Evolutionary conservation across 805 yeast species (phyloP).

Genomic region (Pichia cabralensis): DNA sequence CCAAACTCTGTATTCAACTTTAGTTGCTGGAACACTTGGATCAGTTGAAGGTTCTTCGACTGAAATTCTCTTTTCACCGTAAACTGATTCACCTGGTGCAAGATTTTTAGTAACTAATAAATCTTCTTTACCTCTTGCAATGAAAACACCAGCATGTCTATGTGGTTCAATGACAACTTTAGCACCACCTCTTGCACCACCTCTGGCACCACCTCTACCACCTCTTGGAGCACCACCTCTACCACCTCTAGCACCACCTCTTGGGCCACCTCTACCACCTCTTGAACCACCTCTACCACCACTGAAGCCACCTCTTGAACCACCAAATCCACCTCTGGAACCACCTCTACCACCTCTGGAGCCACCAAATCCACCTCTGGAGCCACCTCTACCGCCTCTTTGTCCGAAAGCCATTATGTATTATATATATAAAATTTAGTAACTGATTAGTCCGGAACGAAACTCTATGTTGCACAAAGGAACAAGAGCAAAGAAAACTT

Average conservation of each 20-base stretch:
- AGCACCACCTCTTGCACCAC: slow-evolving; percentile 87
- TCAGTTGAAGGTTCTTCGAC: slow-evolving; percentile 88
- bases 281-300: slow-evolving; percentile 33
- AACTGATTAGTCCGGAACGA: too few species aligned
- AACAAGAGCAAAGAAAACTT: slow-evolving; percentile 1
- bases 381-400: slow-evolving; percentile 42
- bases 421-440: too few species aligned
- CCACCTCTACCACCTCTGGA: slow-evolving; percentile 15
- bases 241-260: slow-evolving; percentile 43
- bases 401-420: slow-evolving; percentile 53
- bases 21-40: slow-evolving; percentile 83
- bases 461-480: neutral
- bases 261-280: slow-evolving; percentile 50
- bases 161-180: slow-evolving; percentile 98
- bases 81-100: slow-evolving; percentile 97
- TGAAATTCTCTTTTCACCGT: slow-evolving; percentile 94
- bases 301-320: slow-evolving; percentile 28
- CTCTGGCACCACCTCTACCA: slow-evolving; percentile 53
- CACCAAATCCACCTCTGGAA: slow-evolving; percentile 19
- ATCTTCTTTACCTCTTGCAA: slow-evolving; percentile 99
- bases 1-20: slow-evolving; percentile 99
- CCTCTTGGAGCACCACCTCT: slow-evolving; percentile 52
- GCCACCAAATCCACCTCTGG: slow-evolving; percentile 34
- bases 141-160: slow-evolving; percentile 97
- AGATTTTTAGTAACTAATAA: slow-evolving; percentile 91